Base-by-base conservation (phyloP, 768 basidiomycete genomes). In the Lactarius sanguifluus region DNA sequence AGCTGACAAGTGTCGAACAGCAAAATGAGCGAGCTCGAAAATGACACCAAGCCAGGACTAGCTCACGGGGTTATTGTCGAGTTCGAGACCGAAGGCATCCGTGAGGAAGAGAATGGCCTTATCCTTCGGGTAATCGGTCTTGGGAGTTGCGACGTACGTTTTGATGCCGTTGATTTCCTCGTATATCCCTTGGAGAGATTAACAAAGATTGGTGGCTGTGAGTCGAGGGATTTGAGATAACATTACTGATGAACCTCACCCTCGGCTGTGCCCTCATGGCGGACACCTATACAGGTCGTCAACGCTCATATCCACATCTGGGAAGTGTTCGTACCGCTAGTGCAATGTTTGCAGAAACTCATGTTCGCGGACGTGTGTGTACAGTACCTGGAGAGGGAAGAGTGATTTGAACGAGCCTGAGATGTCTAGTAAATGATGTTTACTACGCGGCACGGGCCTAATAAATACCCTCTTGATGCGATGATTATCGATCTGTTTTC, bases 261-360 rank as follows among this genome's bases (percentile, higher is more conserved):
- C 64, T 75, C 73, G 10, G 79, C 71, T 16, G 72, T 74, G 36
- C 78, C 79, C 58, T 78, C 76, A 61, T 78, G 76, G 61, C 72
- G 74, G 57, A 77, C 75, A 50, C 76, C 78, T 77, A 38, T 7
- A 32, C 45, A 36, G 4, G 45, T 61, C 23, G 34, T 5, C 5
- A 12, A 36, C 25, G 13, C 9, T n/a, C 38, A 10, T n/a, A 28
- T 58, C 32, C n/a, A 10, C 20, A 13, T 12, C 6, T 6, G 28
- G n/a, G 2, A 55, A 25, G 28, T 23, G 38, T 20, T 62, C 75
- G 45, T 61, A 84, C 87, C 86, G 73, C 78, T 78, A 61, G 86
- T 66, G 64, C 87, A 89, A 70, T 88, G 73, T 65, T 79, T 76
- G 76, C 86, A 85, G 65, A 85, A 76, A 74, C 81, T 81, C 85